These are phyloP conservation scores for Acanthochlamys bracteata DNA, from an alignment of 106 monocot genomes.

Conservation along the genomic window DNA sequence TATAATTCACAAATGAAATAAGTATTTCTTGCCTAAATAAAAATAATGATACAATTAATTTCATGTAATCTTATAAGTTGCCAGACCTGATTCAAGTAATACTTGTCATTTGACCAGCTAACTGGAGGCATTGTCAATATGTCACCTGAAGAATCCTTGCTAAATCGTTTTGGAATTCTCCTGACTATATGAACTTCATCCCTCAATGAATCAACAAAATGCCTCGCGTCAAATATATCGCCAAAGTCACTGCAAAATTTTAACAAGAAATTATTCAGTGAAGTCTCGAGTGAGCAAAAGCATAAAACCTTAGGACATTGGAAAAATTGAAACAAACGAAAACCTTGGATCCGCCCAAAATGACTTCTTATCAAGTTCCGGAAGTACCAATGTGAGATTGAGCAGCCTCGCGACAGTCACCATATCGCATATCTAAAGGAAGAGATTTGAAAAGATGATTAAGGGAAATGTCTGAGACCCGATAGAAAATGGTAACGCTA, in stretches of 20 bases:
- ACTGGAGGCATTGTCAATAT: conserved; percentile 65
- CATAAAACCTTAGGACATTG: not conserved
- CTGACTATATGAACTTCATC: conserved; percentile 71
- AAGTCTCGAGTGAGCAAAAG: not conserved
- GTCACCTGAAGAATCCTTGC: conserved; percentile 11
- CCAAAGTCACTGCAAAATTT: conserved; percentile 59
- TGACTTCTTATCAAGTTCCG: conserved; percentile 91
- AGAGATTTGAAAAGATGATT: conserved; percentile 7
- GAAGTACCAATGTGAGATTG: conserved; percentile 82
- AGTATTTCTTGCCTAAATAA: too few relatives aligned
- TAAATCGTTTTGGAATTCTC: conserved; percentile 61
- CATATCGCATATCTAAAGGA: conserved; percentile 94
- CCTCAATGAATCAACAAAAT: conserved; percentile 84
- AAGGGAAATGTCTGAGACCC: not conserved
- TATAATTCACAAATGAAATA: too few relatives aligned
- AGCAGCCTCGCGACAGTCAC: conserved; percentile 70
- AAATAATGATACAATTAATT: conserved; percentile 15
- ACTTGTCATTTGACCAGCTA: conserved; percentile 90
- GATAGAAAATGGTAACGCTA: too few relatives aligned
- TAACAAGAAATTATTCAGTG: not conserved
- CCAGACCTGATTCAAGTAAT: conserved; percentile 89
- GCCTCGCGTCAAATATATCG: conserved; percentile 83
- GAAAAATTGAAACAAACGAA: not conserved
- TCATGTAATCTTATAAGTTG: not conserved
- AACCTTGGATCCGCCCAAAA: conserved; percentile 97